phyloP scores from a whole-genome alignment of 768 basidiomycete genomes.

The Pleurotus tuoliensis region DNA sequence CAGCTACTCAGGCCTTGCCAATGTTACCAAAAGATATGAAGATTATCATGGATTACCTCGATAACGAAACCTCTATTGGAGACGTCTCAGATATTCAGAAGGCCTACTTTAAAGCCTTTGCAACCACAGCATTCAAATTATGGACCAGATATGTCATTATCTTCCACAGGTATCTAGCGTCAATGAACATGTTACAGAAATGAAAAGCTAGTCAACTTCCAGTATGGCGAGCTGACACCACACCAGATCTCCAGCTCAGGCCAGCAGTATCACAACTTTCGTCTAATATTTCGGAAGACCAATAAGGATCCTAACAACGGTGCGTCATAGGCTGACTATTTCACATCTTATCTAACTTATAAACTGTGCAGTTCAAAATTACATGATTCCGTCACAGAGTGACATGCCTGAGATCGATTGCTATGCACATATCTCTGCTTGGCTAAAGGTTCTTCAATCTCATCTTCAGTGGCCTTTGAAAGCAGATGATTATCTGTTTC shows the following conservation, averaged over 20 bases:
- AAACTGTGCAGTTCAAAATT: constrained; percentile 8
- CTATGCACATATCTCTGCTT: constrained; percentile 11
- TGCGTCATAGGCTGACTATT: background rate
- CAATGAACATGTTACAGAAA: constrained; percentile 8
- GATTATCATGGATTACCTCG: constrained; percentile 5
- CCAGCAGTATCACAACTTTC: constrained; percentile 11
- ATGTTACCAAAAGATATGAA: constrained; percentile 10
- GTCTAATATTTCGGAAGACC: constrained; percentile 17
- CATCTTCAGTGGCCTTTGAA: constrained; percentile 10
- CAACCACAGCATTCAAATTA: constrained; percentile 14
- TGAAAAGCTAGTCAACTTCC: constrained; percentile 15
- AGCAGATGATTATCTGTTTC: constrained; percentile 17
- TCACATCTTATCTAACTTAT: background rate
- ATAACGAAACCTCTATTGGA: background rate
- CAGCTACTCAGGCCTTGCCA: constrained; percentile 5
- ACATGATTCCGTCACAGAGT: constrained; percentile 9
- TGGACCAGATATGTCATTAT: constrained; percentile 13
- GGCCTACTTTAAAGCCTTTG: constrained; percentile 16
- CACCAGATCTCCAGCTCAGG: constrained; percentile 8
- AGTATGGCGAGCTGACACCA: constrained; percentile 9
- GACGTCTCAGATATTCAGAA: constrained; percentile 6
- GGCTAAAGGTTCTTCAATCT: constrained; percentile 10
- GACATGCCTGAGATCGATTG: constrained; percentile 17
- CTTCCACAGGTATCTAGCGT: background rate
- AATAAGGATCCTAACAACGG: constrained; percentile 19